Percentiles rank a stretch among this genome's conserved stretches.
Evolutionary conservation across 2,329 filamentous ascomycete species (phyloP).

Genomic region (Knufia fluminis): DNA sequence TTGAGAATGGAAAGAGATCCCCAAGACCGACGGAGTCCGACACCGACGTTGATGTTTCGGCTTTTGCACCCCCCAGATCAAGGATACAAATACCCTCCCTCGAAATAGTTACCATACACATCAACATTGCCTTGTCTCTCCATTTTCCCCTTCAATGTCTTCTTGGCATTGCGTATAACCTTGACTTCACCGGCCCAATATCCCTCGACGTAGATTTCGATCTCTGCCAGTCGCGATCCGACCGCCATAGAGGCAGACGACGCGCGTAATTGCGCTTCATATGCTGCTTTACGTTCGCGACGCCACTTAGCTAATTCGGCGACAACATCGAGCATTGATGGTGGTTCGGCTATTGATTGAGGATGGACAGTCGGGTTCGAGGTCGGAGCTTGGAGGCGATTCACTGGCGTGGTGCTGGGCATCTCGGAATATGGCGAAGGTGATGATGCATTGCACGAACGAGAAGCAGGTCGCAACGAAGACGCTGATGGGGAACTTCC

Average conservation of each 20-base stretch:
- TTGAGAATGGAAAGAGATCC: too few relatives aligned
- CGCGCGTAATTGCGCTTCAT: constrained; percentile 27
- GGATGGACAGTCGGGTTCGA: constrained; percentile 12
- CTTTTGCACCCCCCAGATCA: constrained; percentile 23
- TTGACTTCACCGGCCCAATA: constrained; percentile 53
- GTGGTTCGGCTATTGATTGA: constrained; percentile 1
- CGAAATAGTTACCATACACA: constrained; percentile 46
- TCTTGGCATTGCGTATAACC: constrained; percentile 40
- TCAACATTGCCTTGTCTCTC: constrained; percentile 38
- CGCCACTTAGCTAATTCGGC: constrained; percentile 46
- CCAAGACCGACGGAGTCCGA: too few relatives aligned
- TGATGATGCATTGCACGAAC: constrained; percentile 10
- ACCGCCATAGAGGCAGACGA: background rate
- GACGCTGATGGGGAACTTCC: background rate
- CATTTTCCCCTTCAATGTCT: constrained; percentile 11
- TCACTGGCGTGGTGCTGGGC: constrained; percentile 9
- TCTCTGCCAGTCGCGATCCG: background rate
- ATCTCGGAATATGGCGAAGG: constrained; percentile 9
- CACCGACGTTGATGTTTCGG: too few relatives aligned
- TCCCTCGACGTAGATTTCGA: constrained; percentile 38
- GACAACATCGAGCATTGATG: constrained; percentile 38
- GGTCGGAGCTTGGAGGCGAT: constrained; percentile 9
- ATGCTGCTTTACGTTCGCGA: constrained; percentile 42
- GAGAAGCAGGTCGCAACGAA: constrained; percentile 2
- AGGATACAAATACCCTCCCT: constrained; percentile 44